phyloP scores from a whole-genome alignment of 2,329 filamentous ascomycete species.

The Zelopaecilomyces penicillatus region DNA sequence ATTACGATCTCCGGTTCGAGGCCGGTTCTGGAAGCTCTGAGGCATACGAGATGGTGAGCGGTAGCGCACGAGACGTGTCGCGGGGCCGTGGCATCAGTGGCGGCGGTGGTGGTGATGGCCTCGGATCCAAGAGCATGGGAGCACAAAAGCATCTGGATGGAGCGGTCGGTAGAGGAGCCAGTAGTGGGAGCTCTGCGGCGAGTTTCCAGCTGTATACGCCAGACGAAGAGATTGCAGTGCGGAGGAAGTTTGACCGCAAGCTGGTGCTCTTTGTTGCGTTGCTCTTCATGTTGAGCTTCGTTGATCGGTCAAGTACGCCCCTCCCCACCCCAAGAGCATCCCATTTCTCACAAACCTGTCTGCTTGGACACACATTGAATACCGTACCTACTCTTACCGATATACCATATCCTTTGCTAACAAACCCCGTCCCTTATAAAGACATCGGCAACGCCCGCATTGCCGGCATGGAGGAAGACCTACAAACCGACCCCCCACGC shows the following conservation, averaged over 20 bases:
- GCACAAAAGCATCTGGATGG: not conserved
- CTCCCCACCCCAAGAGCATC: not conserved
- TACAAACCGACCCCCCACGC: slow-evolving; percentile 40
- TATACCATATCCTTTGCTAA: not conserved
- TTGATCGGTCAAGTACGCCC: slow-evolving; percentile 74
- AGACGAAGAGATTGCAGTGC: slow-evolving; percentile 65
- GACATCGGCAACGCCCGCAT: slow-evolving; percentile 57
- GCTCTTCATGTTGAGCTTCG: slow-evolving; percentile 75
- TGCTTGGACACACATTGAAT: not conserved
- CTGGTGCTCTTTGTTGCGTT: slow-evolving; percentile 75
- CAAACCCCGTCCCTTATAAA: slow-evolving; percentile 16
- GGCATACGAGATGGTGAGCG: slow-evolving; percentile 25
- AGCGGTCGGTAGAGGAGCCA: slow-evolving; percentile 4
- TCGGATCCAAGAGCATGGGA: slow-evolving; percentile 11
- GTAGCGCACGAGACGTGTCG: not conserved
- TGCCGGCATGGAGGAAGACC: slow-evolving; percentile 54
- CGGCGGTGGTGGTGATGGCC: slow-evolving; percentile 9
- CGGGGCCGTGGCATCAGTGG: slow-evolving; percentile 10
- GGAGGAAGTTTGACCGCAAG: slow-evolving; percentile 66
- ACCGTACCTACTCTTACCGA: not conserved
- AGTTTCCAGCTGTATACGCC: slow-evolving; percentile 39
- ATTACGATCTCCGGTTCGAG: slow-evolving; percentile 24
- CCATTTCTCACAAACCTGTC: not conserved
- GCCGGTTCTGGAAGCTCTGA: slow-evolving; percentile 21
- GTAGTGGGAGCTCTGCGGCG: slow-evolving; percentile 24